Evolutionary conservation across 1,139 yeast species (phyloP), one percentile per base, ranked within the genome.

Genomic region (Arxiozyma bovina): DNA sequence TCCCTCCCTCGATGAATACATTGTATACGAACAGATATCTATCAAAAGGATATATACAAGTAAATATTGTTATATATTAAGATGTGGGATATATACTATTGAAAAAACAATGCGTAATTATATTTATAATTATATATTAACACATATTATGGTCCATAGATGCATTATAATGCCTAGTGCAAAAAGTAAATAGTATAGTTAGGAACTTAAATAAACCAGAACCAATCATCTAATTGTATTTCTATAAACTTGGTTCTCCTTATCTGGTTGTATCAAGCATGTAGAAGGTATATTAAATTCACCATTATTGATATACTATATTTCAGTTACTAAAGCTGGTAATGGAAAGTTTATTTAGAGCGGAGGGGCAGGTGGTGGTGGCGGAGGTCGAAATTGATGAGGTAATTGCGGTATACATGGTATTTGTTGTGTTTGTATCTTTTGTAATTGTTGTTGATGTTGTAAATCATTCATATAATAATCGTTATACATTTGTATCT

Each of bases 401-500:
- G 40, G 30, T n/a, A 17, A 8, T 34, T 34, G 40, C 3, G 40
- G 17, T 12, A 34, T 34, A 34, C n/a, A 23, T 27, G 17, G 21
- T 20, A 38, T 6, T 34, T 21, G 20, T 46, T 46, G 49, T 25
- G 48, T 1, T 17, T 30, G 22, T 17, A 46, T 20, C 4, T n/a
- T 25, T 15, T 42, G 34, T 38, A n/a, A 34, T 38, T 17, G 42
- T n/a, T 27, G 51, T 21, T 21, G 42, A 22, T 49, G 51, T 20
- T 43, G 45, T 17, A 42, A n/a, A 38, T 46, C 49, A 34, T 22
- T 46, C 22, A 34, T 11, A 27, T 41, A 45, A 25, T 48, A 20
- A 30, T 40, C 49, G 21, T 44, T 47, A 34, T 48, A 34, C 40
- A 41, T 47, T 38, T 52, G 49, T 41, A 54, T 42, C 30, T 46